phyloP scores from a whole-genome alignment of 805 yeast species.

The Yamadazyma tumulicola region DNA sequence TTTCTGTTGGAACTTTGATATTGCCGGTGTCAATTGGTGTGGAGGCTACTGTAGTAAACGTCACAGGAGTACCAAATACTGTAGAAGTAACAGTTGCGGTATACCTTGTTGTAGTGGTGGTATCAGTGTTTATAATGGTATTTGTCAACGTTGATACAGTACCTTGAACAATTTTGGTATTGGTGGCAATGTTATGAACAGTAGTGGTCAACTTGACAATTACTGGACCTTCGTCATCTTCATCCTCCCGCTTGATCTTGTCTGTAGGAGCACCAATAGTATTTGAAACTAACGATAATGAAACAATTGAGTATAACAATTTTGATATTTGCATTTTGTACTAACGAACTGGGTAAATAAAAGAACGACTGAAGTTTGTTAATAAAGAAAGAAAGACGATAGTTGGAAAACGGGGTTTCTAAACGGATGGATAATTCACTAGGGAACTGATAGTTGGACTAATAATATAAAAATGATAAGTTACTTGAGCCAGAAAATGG shows the following conservation, averaged over 20 bases:
- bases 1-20: slow-evolving; percentile 10
- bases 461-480: background rate
- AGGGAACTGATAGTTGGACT: background rate
- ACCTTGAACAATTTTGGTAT: slow-evolving; percentile 29
- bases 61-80: slow-evolving; percentile 34
- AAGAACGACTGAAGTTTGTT: slow-evolving; percentile 17
- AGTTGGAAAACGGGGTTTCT: slow-evolving; percentile 14
- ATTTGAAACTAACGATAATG: slow-evolving; percentile 18
- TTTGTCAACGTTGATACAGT: slow-evolving; percentile 27
- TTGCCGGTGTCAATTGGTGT: slow-evolving; percentile 24
- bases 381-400: slow-evolving; percentile 13
- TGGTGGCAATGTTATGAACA: slow-evolving; percentile 32
- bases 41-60: slow-evolving; percentile 33
- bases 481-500: background rate
- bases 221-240: slow-evolving; percentile 27
- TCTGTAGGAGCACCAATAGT: slow-evolving; percentile 18
- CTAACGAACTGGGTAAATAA: slow-evolving; percentile 3
- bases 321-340: slow-evolving; percentile 25
- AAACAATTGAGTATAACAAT: slow-evolving; percentile 16
- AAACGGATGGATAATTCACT: slow-evolving; percentile 13
- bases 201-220: slow-evolving; percentile 33
- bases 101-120: slow-evolving; percentile 37
- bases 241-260: slow-evolving; percentile 16
- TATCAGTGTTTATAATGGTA: slow-evolving; percentile 25
- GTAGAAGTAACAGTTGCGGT: slow-evolving; percentile 44